These are phyloP conservation scores for Phoma herbarum DNA, from an alignment of 2,329 filamentous ascomycete genomes.

Conservation along the genomic window DNA sequence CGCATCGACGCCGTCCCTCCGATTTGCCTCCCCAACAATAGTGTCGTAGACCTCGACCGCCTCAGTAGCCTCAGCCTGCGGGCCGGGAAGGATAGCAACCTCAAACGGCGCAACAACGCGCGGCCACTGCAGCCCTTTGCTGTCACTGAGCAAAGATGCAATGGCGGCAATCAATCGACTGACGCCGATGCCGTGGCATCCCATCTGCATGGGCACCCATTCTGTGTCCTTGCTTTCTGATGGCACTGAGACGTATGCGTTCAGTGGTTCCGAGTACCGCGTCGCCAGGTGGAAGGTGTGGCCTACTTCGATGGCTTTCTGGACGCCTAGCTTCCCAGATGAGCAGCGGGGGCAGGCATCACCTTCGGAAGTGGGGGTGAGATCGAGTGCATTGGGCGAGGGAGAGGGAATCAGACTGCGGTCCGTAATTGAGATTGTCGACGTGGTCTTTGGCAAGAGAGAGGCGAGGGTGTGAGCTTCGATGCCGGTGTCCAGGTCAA, in stretches of 20 bases:
- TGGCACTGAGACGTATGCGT: conserved; percentile 66
- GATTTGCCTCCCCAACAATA: conserved; percentile 49
- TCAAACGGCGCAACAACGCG: conserved; percentile 85
- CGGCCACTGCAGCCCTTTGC: conserved; percentile 82
- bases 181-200: conserved; percentile 94
- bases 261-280: conserved; percentile 80
- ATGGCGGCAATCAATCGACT: conserved; percentile 89
- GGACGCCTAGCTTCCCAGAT: conserved; percentile 68
- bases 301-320: conserved; percentile 85
- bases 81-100: conserved; percentile 69
- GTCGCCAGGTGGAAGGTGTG: conserved; percentile 96
- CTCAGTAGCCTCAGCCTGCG: conserved; percentile 56
- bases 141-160: conserved; percentile 64
- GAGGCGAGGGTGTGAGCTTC: conserved; percentile 51
- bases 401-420: conserved; percentile 15
- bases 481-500: conserved; percentile 76
- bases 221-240: conserved; percentile 40
- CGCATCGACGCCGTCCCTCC: conserved; percentile 30
- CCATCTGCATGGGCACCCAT: conserved; percentile 79
- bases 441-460: conserved; percentile 32
- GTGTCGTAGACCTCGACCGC: conserved; percentile 70
- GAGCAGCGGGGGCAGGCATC: conserved; percentile 78
- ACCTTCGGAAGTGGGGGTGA: conserved; percentile 71
- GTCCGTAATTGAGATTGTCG: conserved; percentile 34
- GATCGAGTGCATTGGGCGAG: conserved; percentile 52